Base-by-base conservation (phyloP, 2,329 filamentous ascomycete genomes). In the Ascochyta fabae region DNA sequence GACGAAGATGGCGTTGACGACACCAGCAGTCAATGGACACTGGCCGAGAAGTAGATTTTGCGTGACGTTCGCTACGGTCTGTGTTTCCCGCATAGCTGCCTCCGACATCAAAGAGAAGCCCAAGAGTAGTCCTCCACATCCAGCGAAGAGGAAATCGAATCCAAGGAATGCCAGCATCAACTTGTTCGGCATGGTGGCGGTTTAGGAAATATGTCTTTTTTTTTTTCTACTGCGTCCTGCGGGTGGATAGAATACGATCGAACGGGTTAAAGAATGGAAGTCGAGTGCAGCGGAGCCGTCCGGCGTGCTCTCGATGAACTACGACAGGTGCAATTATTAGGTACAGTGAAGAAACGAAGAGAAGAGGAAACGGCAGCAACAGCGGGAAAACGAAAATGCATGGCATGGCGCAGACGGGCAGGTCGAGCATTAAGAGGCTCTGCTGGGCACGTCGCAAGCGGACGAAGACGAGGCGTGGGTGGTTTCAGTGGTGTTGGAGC, bases 1-100 rank as follows among this genome's bases (percentile, higher is more conserved):
- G 71, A 92, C 84, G 68, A 93, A 80, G 67, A 87, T 81, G 58
- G 87, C 84, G 74, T 93, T 93, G 69, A 83, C 86, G 60, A 93
- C 86, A 56, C 87, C 88, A 48, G 87, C 89, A 84, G 76, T 81
- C 54, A 85, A 70, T 22, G 84, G 84, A 67, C 81, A 82, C 67
- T 81, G 73, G 47, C 72, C 70, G 47, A 86, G 77, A 46, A 86
- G 71, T 44, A 86, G 64, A 60, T 83, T 78, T 42, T 77, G 73
- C 19, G 82, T 81, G 45, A 85, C 79, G 59, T 79, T 84, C 38
- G 77, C 68, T 31, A 80, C 63, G 10, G 78, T 83, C n/a, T 77
- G 77, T 22, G 67, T 69, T 16, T 75, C 68, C 27, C 71, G 69
- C 66, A 80, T 69, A 40, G 75, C 74, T 40, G 75, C 69, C 69